Percentiles rank a stretch among this genome's conserved stretches.
phyloP scores from a whole-genome alignment of 371 early-diverging fungal species.

The Mucor sp. region DNA sequence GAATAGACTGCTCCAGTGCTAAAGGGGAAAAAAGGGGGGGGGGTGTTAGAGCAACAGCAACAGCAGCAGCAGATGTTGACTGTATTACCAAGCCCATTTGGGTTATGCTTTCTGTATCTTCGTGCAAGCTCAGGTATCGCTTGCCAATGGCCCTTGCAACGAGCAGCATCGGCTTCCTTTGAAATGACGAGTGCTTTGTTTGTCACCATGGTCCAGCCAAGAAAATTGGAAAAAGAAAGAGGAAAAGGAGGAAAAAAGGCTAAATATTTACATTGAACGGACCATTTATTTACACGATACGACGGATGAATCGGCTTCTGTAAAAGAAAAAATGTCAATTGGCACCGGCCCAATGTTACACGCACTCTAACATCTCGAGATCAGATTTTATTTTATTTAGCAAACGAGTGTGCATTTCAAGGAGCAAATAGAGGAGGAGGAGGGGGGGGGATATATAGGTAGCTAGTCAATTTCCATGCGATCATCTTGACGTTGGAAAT shows the following conservation, averaged over 20 bases:
- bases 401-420: no score
- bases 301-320: neutral
- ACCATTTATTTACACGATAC: constrained; percentile 6
- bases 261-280: neutral
- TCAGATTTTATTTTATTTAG: neutral
- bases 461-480: constrained; percentile 2
- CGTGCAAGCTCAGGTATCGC: constrained; percentile 66
- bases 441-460: neutral
- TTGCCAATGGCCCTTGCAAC: constrained; percentile 60
- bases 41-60: neutral
- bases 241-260: neutral
- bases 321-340: neutral
- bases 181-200: constrained; percentile 32
- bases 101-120: constrained; percentile 64
- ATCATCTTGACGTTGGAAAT: neutral
- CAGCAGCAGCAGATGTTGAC: neutral
- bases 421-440: no score
- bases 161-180: constrained; percentile 60
- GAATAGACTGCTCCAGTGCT: constrained; percentile 15
- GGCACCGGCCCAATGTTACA: neutral
- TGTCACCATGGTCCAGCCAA: constrained; percentile 19
- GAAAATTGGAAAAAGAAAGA: constrained; percentile 2
- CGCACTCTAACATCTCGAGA: neutral
- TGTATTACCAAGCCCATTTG: constrained; percentile 59
- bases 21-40: neutral